Evolutionary conservation across 805 yeast genomes (phyloP).

Genomic region (Spathaspora sp.): DNA sequence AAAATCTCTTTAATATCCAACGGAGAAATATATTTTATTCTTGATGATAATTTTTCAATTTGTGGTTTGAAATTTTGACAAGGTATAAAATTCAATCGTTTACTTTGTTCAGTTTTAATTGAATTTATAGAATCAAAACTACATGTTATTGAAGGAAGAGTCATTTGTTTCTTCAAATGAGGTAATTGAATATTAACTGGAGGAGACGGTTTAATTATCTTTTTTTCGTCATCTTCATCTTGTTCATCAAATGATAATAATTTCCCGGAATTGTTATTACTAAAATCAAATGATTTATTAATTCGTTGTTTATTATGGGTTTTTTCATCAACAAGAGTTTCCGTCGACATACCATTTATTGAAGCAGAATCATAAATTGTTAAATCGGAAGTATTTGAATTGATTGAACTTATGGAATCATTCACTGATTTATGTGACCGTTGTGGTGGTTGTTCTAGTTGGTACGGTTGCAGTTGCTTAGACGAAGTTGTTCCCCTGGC

Average conservation of each 20-base stretch:
- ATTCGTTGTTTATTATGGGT: slow-evolving; percentile 3
- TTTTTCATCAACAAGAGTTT: slow-evolving; percentile 27
- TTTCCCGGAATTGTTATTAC: neutral
- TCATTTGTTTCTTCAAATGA: slow-evolving; percentile 14
- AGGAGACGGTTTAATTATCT: neutral
- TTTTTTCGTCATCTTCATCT: slow-evolving; percentile 7
- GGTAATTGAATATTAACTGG: neutral
- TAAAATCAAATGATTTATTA: slow-evolving; percentile 5
- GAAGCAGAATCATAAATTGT: slow-evolving; percentile 12
- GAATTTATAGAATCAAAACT: slow-evolving; percentile 5
- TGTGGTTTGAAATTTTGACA: slow-evolving; percentile 15
- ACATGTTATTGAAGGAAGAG: slow-evolving; percentile 18
- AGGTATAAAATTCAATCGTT: slow-evolving; percentile 18
- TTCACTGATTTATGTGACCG: slow-evolving; percentile 4
- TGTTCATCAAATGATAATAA: slow-evolving; percentile 6
- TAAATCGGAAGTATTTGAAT: slow-evolving; percentile 23
- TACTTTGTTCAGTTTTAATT: slow-evolving; percentile 17
- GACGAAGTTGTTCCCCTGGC: neutral
- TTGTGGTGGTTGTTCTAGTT: no score
- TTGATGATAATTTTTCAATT: slow-evolving; percentile 19
- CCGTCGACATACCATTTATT: slow-evolving; percentile 17
- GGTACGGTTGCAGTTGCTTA: neutral
- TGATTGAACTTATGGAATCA: slow-evolving; percentile 26
- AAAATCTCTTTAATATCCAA: slow-evolving; percentile 4
- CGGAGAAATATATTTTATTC: slow-evolving; percentile 15